phyloP scores from a whole-genome alignment of 2,329 filamentous ascomycete genomes.

The Claviceps cyperi region DNA sequence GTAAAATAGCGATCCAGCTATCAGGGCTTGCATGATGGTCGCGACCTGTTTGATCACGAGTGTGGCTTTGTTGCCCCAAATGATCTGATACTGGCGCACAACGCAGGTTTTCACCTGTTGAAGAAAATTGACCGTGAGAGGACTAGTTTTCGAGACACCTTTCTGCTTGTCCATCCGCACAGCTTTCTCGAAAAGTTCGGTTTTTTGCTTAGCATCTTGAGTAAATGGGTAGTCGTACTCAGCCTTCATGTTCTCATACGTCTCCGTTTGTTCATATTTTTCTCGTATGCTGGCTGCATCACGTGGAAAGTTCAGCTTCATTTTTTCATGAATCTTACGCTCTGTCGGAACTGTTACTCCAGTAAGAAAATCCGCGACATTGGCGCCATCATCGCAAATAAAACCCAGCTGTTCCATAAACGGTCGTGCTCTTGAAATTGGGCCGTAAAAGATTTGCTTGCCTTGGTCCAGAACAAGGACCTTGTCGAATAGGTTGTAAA shows the following conservation, averaged over 20 bases:
- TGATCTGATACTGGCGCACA: constrained; percentile 47
- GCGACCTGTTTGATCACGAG: constrained; percentile 48
- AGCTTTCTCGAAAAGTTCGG: constrained; percentile 37
- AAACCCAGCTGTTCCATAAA: constrained; percentile 55
- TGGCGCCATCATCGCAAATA: constrained; percentile 44
- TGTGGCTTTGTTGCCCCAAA: constrained; percentile 50
- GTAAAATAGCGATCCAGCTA: constrained; percentile 55
- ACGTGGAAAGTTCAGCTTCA: constrained; percentile 29
- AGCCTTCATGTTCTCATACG: constrained; percentile 33
- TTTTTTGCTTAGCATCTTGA: constrained; percentile 31
- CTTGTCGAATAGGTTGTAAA: constrained; percentile 57
- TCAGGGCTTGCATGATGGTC: constrained; percentile 43
- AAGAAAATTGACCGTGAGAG: constrained; percentile 39
- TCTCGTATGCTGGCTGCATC: constrained; percentile 28
- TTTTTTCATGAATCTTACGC: constrained; percentile 38
- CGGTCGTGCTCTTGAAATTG: constrained; percentile 39
- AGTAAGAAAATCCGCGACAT: constrained; percentile 51
- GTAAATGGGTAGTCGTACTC: constrained; percentile 44
- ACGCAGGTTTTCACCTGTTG: constrained; percentile 43
- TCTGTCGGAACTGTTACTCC: constrained; percentile 54
- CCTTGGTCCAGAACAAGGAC: constrained; percentile 53
- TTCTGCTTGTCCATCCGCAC: constrained; percentile 41
- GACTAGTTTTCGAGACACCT: constrained; percentile 35
- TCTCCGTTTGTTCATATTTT: constrained; percentile 36
- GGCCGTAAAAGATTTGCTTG: constrained; percentile 51